Conservation (phyloP, 495 filamentous ascomycete species). For the Lasiosphaeriaceae sp. region DNA sequence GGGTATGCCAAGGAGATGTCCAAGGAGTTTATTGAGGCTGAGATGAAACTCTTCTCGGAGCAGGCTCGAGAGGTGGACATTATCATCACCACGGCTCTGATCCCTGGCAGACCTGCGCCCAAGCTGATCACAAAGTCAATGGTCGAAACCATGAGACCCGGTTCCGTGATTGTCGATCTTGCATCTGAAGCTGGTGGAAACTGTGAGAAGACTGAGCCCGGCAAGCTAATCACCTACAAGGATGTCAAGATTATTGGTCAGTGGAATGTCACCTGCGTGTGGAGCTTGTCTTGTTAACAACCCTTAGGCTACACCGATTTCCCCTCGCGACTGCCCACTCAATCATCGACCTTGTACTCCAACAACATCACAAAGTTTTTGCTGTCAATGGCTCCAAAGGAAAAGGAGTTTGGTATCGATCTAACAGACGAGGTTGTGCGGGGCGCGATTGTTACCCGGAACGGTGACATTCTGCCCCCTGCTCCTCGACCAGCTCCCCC, state of each 20-base stretch:
- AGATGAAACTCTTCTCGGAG: conserved; percentile 82
- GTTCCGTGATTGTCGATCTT: conserved; percentile 76
- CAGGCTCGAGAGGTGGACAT: conserved; percentile 83
- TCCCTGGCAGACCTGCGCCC: conserved; percentile 71
- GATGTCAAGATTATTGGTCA: conserved; percentile 75
- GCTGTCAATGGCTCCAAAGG: conserved; percentile 69
- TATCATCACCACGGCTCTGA: conserved; percentile 77
- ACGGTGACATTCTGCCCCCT: conserved; percentile 67
- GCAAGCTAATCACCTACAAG: conserved; percentile 62
- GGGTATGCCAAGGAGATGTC: conserved; percentile 88
- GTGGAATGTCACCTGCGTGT: conserved; percentile 12
- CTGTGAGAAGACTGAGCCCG: conserved; percentile 69
- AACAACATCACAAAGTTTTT: conserved; percentile 85
- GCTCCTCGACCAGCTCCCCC: conserved; percentile 69
- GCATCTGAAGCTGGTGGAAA: conserved; percentile 80
- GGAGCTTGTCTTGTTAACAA: conserved; percentile 6
- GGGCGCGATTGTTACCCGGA: conserved; percentile 70
- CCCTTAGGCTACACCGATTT: conserved; percentile 70
- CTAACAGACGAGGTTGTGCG: conserved; percentile 76
- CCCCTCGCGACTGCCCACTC: conserved; percentile 73
- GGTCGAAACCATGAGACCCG: conserved; percentile 76
- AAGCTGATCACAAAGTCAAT: conserved; percentile 75
- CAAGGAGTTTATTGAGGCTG: conserved; percentile 80
- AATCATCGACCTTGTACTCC: conserved; percentile 77
- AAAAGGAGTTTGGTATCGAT: conserved; percentile 70